Percentiles rank a stretch among this genome's conserved stretches.
phyloP scores from a whole-genome alignment of 208 protist genomes.

The Naegleria gruberi region DNA sequence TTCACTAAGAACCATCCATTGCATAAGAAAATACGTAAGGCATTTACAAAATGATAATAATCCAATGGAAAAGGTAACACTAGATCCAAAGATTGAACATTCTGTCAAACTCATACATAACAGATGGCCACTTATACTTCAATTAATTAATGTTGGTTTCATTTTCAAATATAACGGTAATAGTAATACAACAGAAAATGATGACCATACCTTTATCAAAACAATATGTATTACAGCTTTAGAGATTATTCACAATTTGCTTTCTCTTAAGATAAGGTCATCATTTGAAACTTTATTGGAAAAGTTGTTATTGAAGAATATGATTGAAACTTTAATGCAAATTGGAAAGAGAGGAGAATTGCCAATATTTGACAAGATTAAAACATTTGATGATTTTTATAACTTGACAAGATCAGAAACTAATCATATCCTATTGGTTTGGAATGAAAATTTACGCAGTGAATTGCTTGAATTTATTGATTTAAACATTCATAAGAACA shows the following conservation, averaged over 20 bases:
- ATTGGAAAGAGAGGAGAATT: neutral
- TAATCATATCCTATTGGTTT: neutral
- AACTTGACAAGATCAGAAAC: neutral
- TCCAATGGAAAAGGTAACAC: neutral
- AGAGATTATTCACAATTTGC: neutral
- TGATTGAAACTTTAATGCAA: neutral
- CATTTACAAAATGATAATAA: neutral
- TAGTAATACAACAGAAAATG: neutral
- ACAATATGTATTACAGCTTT: neutral
- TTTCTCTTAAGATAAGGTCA: neutral
- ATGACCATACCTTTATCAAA: neutral
- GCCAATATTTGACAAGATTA: neutral
- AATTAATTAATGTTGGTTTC: neutral
- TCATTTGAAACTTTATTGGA: neutral
- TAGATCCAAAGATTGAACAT: neutral
- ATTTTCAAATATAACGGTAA: neutral
- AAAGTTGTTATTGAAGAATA: neutral
- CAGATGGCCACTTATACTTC: neutral
- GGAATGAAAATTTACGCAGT: neutral
- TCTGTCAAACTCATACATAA: neutral
- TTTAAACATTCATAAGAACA: neutral
- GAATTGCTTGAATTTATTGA: neutral
- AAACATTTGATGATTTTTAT: neutral
- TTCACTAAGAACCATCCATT: neutral
- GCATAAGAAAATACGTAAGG: neutral